These are phyloP conservation scores for Candida yuanshanica DNA, from an alignment of 805 yeast species.

Conservation along the genomic window DNA sequence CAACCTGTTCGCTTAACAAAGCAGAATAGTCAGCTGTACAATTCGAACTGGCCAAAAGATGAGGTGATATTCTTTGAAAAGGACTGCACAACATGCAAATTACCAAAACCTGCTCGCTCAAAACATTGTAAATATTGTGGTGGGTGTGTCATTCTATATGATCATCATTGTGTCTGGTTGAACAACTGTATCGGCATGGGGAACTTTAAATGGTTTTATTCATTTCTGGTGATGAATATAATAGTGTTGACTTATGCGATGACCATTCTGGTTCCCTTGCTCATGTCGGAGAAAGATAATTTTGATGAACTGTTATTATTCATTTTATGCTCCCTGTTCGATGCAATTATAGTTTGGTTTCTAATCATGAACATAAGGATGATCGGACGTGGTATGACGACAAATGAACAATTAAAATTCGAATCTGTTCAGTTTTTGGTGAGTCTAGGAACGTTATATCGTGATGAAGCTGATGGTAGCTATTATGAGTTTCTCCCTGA, in stretches of 20 bases:
- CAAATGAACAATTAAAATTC: slow-evolving; percentile 75
- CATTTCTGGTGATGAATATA: slow-evolving; percentile 46
- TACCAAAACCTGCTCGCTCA: slow-evolving; percentile 64
- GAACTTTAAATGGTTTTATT: slow-evolving; percentile 57
- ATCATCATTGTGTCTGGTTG: slow-evolving; percentile 71
- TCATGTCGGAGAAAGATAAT: slow-evolving; percentile 4
- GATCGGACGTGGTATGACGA: slow-evolving; percentile 63
- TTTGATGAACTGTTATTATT: slow-evolving; percentile 24
- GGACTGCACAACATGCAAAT: slow-evolving; percentile 50
- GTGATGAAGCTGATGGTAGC: slow-evolving; percentile 8
- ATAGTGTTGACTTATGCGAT: slow-evolving; percentile 40
- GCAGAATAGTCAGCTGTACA: slow-evolving; percentile 1
- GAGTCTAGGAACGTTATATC: slow-evolving; percentile 32
- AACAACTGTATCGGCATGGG: slow-evolving; percentile 70
- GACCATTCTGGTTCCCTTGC: slow-evolving; percentile 12
- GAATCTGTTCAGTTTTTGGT: slow-evolving; percentile 49
- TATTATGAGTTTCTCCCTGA: slow-evolving; percentile 17
- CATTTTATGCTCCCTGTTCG: slow-evolving; percentile 39
- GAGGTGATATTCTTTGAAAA: slow-evolving; percentile 17
- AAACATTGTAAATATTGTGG: slow-evolving; percentile 72
- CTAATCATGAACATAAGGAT: slow-evolving; percentile 40
- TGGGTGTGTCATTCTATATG: slow-evolving; percentile 56
- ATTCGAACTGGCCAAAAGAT: slow-evolving; percentile 11
- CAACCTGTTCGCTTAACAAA: slow-evolving; percentile 8
- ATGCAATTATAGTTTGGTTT: slow-evolving; percentile 40